Base-by-base conservation (phyloP, 257 asterid genomes). In the Ehretia macrophylla region DNA sequence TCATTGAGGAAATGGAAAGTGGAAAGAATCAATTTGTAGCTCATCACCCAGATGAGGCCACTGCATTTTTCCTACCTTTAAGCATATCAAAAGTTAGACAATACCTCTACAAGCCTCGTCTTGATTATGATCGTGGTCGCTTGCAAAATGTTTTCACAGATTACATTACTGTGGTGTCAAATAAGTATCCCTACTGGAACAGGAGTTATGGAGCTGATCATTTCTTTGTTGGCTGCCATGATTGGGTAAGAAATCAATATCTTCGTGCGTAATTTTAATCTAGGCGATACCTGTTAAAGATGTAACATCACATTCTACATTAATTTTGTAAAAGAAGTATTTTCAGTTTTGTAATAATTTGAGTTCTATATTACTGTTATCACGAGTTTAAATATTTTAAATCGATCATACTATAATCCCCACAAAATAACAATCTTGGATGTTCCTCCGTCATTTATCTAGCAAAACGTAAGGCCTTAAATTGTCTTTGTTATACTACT, bases 161-260 rank as follows among this genome's bases (percentile, higher is more conserved):
- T 55, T 85, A 83, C 47, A 47, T 85, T 38, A 5, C 14, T 16
- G 21, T 80, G 0, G 0, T 83, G 10, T 63, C 87, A 0, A 39
- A 61, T 14, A 80, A 64, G 67, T 75, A 83, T 14, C 74, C 67
- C 1, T 85, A 71, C 52, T 85, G 95, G 95, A 83, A 85, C 18
- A 35, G 81, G 32, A 83, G 75, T 68, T 21, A 0, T 5, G 95
- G 95, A 0, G 83, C 80, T 5, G 94, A 85, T 47, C 94, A 85
- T 40, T 85, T 85, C 79, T 66, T 64, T 4, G 77, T 78, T 19
- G 84, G 79, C 1, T 85, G 90, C 66, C 95, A 85, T 65, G 95
- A 85, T 48, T 85, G 94, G 94, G 92, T 81, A 65, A 32, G 42
- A 17, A 1, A 4, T 42, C 13, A 14, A 44, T 13, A 22, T 42